Percentiles rank a stretch among this genome's conserved stretches.
Conservation (phyloP, 139 green algal genomes). For the Chlorella sp. region DNA sequence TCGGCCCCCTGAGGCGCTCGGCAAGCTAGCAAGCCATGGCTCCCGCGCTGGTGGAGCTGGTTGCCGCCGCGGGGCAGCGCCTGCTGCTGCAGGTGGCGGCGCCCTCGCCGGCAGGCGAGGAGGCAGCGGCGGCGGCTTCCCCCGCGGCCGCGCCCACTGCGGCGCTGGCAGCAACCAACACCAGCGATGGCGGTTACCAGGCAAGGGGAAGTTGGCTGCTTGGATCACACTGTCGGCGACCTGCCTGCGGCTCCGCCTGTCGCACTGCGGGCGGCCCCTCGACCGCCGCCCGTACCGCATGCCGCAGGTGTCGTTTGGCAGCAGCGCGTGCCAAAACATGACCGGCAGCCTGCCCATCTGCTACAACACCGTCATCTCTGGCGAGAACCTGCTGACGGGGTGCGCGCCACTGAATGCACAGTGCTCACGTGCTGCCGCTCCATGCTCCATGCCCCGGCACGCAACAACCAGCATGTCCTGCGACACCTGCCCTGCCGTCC, state of each 20-base stretch:
- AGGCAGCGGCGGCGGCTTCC: not conserved
- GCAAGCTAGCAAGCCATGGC: not conserved
- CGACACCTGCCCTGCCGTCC: not conserved
- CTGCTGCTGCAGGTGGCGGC: constrained; percentile 13
- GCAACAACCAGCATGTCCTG: too few species aligned
- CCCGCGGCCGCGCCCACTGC: not conserved
- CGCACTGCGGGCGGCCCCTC: too few species aligned
- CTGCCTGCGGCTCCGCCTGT: too few species aligned
- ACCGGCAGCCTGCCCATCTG: constrained; percentile 40
- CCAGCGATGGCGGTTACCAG: constrained; percentile 3
- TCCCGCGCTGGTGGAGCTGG: not conserved
- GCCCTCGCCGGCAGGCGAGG: not conserved
- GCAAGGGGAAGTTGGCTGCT: not conserved
- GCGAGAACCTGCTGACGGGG: constrained; percentile 47
- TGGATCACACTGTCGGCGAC: too few species aligned
- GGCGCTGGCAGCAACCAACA: not conserved
- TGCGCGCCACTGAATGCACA: not conserved
- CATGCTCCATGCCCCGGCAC: too few species aligned
- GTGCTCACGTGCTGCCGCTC: not conserved
- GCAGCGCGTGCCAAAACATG: constrained; percentile 29
- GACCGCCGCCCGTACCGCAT: too few species aligned
- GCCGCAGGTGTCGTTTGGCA: constrained; percentile 1
- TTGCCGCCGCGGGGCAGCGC: not conserved
- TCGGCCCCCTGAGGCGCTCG: too few species aligned
- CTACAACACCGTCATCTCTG: constrained; percentile 46